Conservation (phyloP, 305 asterid genomes). For the Caryopteris hybrid region DNA sequence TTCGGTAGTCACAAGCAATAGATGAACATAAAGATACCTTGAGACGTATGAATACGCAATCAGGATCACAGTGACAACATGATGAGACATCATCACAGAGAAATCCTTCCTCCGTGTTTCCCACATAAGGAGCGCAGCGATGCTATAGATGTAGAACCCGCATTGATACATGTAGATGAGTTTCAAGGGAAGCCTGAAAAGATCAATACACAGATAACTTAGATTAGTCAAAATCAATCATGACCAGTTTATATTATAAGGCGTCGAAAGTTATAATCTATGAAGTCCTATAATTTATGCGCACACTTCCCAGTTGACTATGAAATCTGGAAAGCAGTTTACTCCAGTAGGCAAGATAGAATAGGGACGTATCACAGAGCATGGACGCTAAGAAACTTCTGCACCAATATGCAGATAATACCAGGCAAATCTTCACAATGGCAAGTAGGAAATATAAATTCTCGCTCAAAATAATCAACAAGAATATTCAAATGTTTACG, state of each 20-base stretch:
- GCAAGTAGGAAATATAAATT: neutral
- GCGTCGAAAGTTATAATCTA: too few species aligned
- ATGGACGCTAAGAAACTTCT: neutral
- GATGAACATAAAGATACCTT: conserved; percentile 41
- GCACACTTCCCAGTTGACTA: too few species aligned
- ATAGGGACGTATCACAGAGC: neutral
- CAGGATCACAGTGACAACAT: conserved; percentile 73
- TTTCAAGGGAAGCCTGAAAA: conserved; percentile 59
- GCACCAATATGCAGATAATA: neutral
- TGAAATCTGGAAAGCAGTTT: neutral
- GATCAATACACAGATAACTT: too few species aligned
- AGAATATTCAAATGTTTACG: neutral
- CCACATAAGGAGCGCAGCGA: conserved; percentile 79
- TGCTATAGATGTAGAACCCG: conserved; percentile 84
- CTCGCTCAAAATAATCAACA: neutral
- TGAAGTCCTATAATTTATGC: neutral
- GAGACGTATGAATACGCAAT: conserved; percentile 65
- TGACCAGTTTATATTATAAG: neutral
- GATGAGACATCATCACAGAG: conserved; percentile 92
- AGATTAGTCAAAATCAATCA: too few species aligned
- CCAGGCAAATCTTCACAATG: neutral
- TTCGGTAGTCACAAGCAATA: conserved; percentile 12
- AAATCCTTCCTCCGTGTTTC: conserved; percentile 95
- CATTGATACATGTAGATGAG: conserved; percentile 90
- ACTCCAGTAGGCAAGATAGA: neutral